Evolutionary conservation across 2,329 filamentous ascomycete genomes (phyloP), one percentile per base, ranked within the genome.

Genomic region (Fusarium goolgardi): DNA sequence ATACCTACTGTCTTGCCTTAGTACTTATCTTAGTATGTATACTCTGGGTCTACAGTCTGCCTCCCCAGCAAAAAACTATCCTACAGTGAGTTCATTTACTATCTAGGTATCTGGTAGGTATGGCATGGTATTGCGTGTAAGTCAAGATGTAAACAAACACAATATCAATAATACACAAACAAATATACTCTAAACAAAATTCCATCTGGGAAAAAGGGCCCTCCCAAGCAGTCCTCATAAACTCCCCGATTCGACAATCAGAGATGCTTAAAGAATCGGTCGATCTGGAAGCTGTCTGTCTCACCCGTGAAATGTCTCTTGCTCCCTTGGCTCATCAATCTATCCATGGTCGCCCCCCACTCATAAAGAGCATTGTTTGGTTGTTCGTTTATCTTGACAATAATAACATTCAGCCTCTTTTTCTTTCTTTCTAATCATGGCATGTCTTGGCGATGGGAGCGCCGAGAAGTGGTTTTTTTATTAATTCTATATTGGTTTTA

Each of bases 251-350:
- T 50, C 41, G 40, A 43, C 10, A 27, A 61, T 11, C n/a, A 44
- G 21, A 16, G 37, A 63, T 51, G 18, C 15, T 45, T 15, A n/a
- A 41, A 45, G 27, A 62, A 63, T 64, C 60, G 43, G 37, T 40
- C 54, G 54, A 65, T 65, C 62, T 60, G 16, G 61, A 65, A 65
- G 61, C 46, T n/a, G 25, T 27, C 34, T 43, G 40, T 34, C 20
- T 39, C 4, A 15, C 32, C 32, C n/a, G 44, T 35, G 10, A 25
- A 44, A 32, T 49, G 61, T 54, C 52, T 65, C 35, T 32, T 39
- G 6, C 62, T 66, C 59, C 65, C 65, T 67, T 60, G 43, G 25
- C 54, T 45, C 31, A 47, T 60, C 16, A 40, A 46, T 63, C 40
- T 60, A 31, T 18, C 23, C 34, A 18, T 31, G 29, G 39, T 34